These are phyloP conservation scores for Begonia loranthoides DNA, from an alignment of 306 rosid species.

Conservation along the genomic window DNA sequence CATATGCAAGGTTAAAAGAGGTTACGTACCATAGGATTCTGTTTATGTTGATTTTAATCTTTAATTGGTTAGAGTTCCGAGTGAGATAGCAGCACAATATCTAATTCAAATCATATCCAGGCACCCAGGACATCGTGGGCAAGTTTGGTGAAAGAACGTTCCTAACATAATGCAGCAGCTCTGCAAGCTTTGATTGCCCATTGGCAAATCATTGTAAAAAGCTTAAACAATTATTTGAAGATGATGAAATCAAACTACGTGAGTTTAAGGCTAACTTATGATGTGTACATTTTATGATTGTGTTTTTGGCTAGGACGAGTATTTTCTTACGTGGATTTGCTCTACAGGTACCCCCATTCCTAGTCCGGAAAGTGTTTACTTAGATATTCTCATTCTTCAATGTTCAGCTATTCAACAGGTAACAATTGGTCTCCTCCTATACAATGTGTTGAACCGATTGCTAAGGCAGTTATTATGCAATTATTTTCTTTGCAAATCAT, in stretches of 20 bases:
- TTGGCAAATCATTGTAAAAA: conserved; percentile 97
- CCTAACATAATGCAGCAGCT: conserved; percentile 88
- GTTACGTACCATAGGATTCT: neutral
- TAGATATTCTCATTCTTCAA: conserved; percentile 95
- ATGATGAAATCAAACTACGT: conserved; percentile 93
- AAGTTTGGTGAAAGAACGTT: conserved; percentile 90
- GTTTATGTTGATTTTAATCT: neutral
- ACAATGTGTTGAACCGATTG: too few species aligned
- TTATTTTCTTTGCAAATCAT: too few species aligned
- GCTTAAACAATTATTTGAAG: conserved; percentile 64
- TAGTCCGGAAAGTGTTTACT: conserved; percentile 91
- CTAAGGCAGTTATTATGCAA: too few species aligned
- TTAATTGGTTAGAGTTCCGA: neutral
- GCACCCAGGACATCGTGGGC: conserved; percentile 92
- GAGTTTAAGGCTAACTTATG: conserved; percentile 29
- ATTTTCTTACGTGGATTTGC: conserved; percentile 9
- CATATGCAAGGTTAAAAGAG: neutral
- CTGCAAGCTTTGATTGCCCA: conserved; percentile 96
- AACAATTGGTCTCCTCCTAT: neutral
- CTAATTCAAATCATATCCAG: conserved; percentile 29
- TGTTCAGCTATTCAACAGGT: conserved; percentile 98
- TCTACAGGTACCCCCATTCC: conserved; percentile 79
- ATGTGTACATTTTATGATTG: conserved; percentile 3
- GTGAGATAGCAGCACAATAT: neutral
- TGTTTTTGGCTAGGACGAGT: neutral